These are phyloP conservation scores for Cydonia oblonga DNA, from an alignment of 331 rosid genomes.

Conservation along the genomic window DNA sequence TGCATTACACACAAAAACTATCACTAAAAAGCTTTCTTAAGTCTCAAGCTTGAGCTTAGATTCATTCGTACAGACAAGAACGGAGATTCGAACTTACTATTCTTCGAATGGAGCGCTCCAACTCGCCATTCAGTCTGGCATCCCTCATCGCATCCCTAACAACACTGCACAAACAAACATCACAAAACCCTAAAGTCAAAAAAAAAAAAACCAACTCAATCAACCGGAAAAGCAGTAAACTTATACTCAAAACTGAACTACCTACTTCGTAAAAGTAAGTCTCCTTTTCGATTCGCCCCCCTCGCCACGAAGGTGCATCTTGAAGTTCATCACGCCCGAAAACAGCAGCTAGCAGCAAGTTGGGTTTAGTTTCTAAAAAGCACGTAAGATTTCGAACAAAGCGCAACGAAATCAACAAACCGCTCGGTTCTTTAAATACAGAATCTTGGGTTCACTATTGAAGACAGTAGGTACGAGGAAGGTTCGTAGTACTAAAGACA, in stretches of 20 bases:
- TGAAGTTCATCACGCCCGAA: slow-evolving; percentile 36
- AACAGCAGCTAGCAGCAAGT: neutral
- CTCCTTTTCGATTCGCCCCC: slow-evolving; percentile 11
- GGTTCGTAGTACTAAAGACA: neutral
- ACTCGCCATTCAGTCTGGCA: neutral
- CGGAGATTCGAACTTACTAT: slow-evolving; percentile 32
- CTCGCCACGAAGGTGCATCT: slow-evolving; percentile 11
- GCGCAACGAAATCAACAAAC: no score
- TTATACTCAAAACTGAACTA: neutral
- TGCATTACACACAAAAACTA: neutral
- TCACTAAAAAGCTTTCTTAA: neutral
- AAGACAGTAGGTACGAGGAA: slow-evolving; percentile 20
- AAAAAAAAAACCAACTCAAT: slow-evolving; percentile 4
- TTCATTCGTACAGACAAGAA: neutral
- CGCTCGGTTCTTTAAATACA: neutral
- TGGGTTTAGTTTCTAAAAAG: neutral
- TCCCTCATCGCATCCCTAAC: slow-evolving; percentile 14
- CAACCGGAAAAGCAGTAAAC: neutral
- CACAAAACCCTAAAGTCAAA: slow-evolving; percentile 1
- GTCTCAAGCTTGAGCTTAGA: neutral
- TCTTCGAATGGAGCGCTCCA: slow-evolving; percentile 35
- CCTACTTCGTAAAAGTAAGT: slow-evolving; percentile 1
- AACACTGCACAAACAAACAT: slow-evolving; percentile 40
- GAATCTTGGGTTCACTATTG: neutral
- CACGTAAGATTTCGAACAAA: neutral